Percentiles rank a stretch among this genome's conserved stretches.
Conservation (phyloP, 495 filamentous ascomycete species). For the Daldinia bambusicola region DNA sequence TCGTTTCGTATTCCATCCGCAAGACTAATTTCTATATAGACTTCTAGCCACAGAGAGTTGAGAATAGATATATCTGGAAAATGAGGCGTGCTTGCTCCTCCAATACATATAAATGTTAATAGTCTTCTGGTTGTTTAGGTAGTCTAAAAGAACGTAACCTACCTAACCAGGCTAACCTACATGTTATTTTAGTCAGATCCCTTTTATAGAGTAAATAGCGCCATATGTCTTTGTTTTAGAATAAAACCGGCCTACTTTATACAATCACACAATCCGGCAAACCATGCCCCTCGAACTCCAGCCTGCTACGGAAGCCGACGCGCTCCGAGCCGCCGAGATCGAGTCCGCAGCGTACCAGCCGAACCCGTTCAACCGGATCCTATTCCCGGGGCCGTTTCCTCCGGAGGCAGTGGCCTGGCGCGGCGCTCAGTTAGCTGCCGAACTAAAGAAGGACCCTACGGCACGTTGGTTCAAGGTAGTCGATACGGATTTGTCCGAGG, state of each 20-base stretch:
- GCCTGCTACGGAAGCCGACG: slow-evolving; percentile 47
- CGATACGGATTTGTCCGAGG: slow-evolving; percentile 45
- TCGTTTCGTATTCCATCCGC: slow-evolving; percentile 4
- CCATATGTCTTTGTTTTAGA: not conserved
- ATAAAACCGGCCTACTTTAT: not conserved
- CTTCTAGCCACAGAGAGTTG: not conserved
- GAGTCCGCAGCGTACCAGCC: slow-evolving; percentile 47
- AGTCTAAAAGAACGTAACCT: not conserved
- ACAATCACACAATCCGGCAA: not conserved
- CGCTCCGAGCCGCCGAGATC: slow-evolving; percentile 43
- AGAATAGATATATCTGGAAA: not conserved
- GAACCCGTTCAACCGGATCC: slow-evolving; percentile 46
- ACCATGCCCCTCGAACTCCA: slow-evolving; percentile 49
- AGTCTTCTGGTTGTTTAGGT: not conserved
- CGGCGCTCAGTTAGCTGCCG: slow-evolving; percentile 35
- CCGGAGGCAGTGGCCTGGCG: slow-evolving; percentile 31
- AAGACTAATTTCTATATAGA: not conserved
- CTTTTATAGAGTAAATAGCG: not conserved
- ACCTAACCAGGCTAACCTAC: too few species aligned
- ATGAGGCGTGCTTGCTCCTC: not conserved
- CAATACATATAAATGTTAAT: not conserved
- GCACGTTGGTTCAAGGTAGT: slow-evolving; percentile 50
- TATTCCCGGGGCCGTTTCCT: slow-evolving; percentile 52
- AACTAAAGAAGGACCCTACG: slow-evolving; percentile 36
- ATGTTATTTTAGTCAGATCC: not conserved